These are phyloP conservation scores for Eutrema heterophyllum DNA, from an alignment of 345 rosid species.

Conservation along the genomic window DNA sequence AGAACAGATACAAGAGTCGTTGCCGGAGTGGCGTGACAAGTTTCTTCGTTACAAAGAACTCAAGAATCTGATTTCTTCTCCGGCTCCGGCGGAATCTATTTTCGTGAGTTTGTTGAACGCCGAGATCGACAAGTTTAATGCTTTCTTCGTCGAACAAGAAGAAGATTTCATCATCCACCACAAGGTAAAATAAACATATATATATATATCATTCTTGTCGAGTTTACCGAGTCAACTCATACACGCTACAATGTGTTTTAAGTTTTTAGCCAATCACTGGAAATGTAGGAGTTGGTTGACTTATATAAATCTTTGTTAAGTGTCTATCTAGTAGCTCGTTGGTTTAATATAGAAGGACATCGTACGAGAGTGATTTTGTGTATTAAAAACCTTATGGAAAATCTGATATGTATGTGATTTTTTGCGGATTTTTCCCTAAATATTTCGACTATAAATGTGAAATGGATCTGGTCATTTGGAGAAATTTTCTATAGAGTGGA, in stretches of 20 bases:
- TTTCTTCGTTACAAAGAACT: slow-evolving; percentile 66
- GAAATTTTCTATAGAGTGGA: neutral
- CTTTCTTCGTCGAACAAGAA: slow-evolving; percentile 77
- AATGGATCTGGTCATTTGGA: neutral
- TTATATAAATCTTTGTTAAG: no score
- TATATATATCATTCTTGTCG: neutral
- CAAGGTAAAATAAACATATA: slow-evolving; percentile 36
- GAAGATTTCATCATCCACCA: slow-evolving; percentile 86
- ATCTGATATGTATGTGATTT: no score
- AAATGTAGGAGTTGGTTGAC: neutral
- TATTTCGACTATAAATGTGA: neutral
- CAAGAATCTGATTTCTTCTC: slow-evolving; percentile 62
- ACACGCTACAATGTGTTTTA: neutral
- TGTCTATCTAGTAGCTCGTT: no score
- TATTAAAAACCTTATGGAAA: no score
- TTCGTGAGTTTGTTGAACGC: slow-evolving; percentile 54
- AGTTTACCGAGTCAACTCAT: neutral
- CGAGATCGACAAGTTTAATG: slow-evolving; percentile 88
- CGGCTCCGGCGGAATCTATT: slow-evolving; percentile 39
- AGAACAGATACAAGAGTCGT: slow-evolving; percentile 69
- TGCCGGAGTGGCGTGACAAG: slow-evolving; percentile 82
- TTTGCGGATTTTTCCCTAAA: no score
- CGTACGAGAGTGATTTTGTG: no score
- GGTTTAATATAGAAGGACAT: no score
- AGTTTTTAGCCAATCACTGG: neutral